phyloP scores from a whole-genome alignment of 805 yeast species.

The Blastobotrys mokoenaii region DNA sequence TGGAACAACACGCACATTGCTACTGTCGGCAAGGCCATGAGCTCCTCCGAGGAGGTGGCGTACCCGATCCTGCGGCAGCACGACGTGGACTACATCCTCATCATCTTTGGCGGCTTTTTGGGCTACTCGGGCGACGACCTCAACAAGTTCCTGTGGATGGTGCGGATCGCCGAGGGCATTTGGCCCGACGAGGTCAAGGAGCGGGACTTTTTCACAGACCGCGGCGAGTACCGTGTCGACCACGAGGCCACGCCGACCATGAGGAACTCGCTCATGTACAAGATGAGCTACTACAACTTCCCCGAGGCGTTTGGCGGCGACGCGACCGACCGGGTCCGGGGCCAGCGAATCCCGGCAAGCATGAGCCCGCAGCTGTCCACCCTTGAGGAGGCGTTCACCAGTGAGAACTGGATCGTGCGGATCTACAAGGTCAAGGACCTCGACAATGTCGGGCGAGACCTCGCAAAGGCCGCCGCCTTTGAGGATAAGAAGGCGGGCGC shows the following conservation, averaged over 20 bases:
- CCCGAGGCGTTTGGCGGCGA: conserved; percentile 53
- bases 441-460: conserved; percentile 78
- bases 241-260: conserved; percentile 72
- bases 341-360: conserved; percentile 54
- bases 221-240: conserved; percentile 87
- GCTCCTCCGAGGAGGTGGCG: conserved; percentile 77
- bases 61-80: conserved; percentile 82
- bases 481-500: conserved; percentile 7
- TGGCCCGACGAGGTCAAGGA: conserved; percentile 99
- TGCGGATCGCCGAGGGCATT: conserved; percentile 94
- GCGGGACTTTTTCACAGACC: conserved; percentile 68
- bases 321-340: conserved; percentile 73
- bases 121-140: conserved; percentile 96
- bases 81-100: conserved; percentile 90
- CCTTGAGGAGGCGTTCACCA: conserved; percentile 88
- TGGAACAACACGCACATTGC: conserved; percentile 99
- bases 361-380: conserved; percentile 52
- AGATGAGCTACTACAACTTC: conserved; percentile 85
- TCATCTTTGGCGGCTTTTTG: conserved; percentile 87
- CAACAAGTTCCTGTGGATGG: conserved; percentile 98
- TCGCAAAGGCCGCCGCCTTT: conserved; percentile 13
- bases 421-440: conserved; percentile 83
- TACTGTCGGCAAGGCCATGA: conserved; percentile 97
- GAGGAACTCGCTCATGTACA: conserved; percentile 88
- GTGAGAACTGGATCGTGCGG: conserved; percentile 95